These are phyloP conservation scores for Kazachstania psychrophila DNA, from an alignment of 805 yeast species.

Conservation along the genomic window DNA sequence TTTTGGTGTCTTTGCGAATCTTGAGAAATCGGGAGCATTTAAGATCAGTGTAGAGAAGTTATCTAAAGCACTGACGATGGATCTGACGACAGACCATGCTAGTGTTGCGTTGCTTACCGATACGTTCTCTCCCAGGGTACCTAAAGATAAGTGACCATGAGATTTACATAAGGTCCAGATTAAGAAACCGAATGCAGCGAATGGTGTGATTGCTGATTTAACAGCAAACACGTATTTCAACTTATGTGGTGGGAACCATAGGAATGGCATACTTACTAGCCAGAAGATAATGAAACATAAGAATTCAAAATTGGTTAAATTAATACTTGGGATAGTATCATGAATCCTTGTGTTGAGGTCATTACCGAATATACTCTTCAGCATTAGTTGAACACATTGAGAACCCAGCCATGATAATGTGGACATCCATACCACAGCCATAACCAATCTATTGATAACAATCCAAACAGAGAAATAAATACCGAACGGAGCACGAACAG, in stretches of 20 bases:
- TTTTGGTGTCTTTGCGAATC: conserved; percentile 57
- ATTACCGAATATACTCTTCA: conserved; percentile 66
- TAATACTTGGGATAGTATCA: conserved; percentile 48
- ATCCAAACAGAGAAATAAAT: conserved; percentile 85
- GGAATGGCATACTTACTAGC: conserved; percentile 67
- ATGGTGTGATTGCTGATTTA: conserved; percentile 70
- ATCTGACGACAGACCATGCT: conserved; percentile 74
- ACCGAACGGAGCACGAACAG: conserved; percentile 77
- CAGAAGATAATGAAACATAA: conserved; percentile 75
- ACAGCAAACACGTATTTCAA: conserved; percentile 77
- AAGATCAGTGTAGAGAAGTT: conserved; percentile 84
- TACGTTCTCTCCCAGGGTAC: conserved; percentile 16
- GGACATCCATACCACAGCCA: conserved; percentile 85
- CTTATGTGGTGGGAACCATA: conserved; percentile 76
- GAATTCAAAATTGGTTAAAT: conserved; percentile 62
- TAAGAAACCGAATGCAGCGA: conserved; percentile 75
- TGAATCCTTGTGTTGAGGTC: conserved; percentile 54
- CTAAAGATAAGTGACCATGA: conserved; percentile 42
- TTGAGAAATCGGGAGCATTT: conserved; percentile 83
- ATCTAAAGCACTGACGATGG: conserved; percentile 72
- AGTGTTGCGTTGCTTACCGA: conserved; percentile 42
- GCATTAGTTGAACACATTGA: conserved; percentile 71
- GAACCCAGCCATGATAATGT: conserved; percentile 84
- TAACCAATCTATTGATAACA: conserved; percentile 75
- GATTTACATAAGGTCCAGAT: conserved; percentile 81